These are phyloP conservation scores for Zangia roseola DNA, from an alignment of 768 basidiomycete genomes.

Conservation along the genomic window DNA sequence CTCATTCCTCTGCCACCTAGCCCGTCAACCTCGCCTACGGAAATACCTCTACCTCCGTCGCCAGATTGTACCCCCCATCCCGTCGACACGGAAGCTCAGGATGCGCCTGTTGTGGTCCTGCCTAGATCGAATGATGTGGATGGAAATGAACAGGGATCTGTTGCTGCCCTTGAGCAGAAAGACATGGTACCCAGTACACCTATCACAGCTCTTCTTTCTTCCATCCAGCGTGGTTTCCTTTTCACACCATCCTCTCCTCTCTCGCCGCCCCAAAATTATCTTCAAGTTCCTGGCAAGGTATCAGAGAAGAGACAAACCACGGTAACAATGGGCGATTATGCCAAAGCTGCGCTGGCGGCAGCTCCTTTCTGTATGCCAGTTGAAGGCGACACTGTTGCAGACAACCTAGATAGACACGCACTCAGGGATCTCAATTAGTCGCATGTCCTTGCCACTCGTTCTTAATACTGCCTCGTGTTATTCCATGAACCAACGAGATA, in stretches of 20 bases:
- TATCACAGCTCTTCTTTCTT: slow-evolving; percentile 58
- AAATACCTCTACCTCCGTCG: slow-evolving; percentile 22
- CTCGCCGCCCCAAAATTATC: slow-evolving; percentile 54
- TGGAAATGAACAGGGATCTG: background rate
- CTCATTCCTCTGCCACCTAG: slow-evolving; percentile 21
- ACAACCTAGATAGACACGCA: slow-evolving; percentile 23
- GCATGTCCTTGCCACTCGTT: background rate
- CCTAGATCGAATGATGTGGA: background rate
- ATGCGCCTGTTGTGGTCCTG: background rate
- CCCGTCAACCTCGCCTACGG: slow-evolving; percentile 18
- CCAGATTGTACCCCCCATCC: slow-evolving; percentile 8
- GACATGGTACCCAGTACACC: slow-evolving; percentile 47
- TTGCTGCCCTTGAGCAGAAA: slow-evolving; percentile 2
- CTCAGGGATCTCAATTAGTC: slow-evolving; percentile 25
- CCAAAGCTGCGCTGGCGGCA: background rate
- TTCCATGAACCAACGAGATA: background rate
- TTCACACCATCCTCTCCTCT: slow-evolving; percentile 62
- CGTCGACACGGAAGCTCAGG: slow-evolving; percentile 1
- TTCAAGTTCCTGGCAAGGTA: slow-evolving; percentile 3
- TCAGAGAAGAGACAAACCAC: slow-evolving; percentile 8
- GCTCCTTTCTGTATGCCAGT: slow-evolving; percentile 10
- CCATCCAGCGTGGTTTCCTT: slow-evolving; percentile 69
- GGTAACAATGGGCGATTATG: background rate
- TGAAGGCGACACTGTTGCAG: slow-evolving; percentile 6
- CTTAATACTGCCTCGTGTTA: slow-evolving; percentile 5